Percentiles rank a stretch among this genome's conserved stretches.
Conservation (phyloP, 2,329 filamentous ascomycete species). For the Fusarium multiceps region DNA sequence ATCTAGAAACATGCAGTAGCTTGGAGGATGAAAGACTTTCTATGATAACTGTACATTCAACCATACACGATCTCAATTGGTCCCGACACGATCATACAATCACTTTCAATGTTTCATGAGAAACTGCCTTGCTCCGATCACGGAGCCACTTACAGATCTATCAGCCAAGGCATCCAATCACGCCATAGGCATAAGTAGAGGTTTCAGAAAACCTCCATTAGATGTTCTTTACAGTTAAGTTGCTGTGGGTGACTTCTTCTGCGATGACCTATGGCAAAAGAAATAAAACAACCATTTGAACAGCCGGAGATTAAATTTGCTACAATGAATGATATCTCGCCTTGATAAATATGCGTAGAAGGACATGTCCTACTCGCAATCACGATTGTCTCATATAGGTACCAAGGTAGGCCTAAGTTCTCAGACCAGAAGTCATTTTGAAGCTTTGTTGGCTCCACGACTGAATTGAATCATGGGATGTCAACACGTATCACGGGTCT, state of each 20-base stretch:
- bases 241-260: background rate
- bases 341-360: background rate
- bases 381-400: background rate
- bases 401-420: background rate
- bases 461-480: background rate
- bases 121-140: background rate
- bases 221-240: background rate
- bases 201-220: background rate
- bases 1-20: background rate
- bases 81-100: background rate
- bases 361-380: background rate
- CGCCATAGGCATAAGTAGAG: background rate
- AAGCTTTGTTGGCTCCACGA: background rate
- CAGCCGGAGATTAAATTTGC: background rate
- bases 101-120: background rate
- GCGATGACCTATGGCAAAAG: background rate
- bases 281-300: background rate
- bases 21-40: background rate
- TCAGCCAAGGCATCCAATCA: background rate
- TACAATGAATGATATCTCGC: background rate
- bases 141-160: background rate
- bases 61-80: background rate
- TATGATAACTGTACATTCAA: background rate
- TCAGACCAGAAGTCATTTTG: background rate
- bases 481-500: background rate